phyloP scores from a whole-genome alignment of 768 basidiomycete genomes.

The Boletus eberwhitei region DNA sequence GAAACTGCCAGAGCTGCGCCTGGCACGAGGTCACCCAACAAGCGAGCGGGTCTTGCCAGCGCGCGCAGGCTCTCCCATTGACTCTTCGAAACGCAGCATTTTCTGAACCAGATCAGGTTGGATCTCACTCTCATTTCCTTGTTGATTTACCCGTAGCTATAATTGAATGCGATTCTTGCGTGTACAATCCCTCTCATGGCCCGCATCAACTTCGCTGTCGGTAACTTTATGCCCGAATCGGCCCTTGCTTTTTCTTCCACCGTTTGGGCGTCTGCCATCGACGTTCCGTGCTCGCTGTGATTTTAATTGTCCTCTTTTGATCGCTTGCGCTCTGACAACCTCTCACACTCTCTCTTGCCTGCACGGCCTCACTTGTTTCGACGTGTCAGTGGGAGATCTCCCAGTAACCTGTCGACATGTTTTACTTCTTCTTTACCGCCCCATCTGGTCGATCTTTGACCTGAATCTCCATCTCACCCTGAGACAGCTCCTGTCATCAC shows the following conservation, averaged over 20 bases:
- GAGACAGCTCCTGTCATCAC: conserved; percentile 23
- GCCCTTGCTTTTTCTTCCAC: conserved; percentile 7
- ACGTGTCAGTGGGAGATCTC: conserved; percentile 17
- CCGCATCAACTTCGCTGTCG: conserved; percentile 22
- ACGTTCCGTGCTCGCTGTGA: too few relatives aligned
- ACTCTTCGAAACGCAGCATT: conserved; percentile 17
- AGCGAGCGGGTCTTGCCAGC: conserved; percentile 23
- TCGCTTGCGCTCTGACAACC: conserved; percentile 5
- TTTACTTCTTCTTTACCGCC: conserved; percentile 12
- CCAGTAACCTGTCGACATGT: conserved; percentile 16
- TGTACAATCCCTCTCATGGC: conserved; percentile 16
- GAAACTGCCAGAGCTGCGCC: conserved; percentile 17
- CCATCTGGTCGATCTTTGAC: conserved; percentile 15
- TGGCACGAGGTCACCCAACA: conserved; percentile 24
- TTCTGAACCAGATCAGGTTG: conserved; percentile 14
- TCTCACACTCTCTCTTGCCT: too few relatives aligned
- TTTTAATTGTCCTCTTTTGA: too few relatives aligned
- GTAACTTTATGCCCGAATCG: conserved; percentile 25
- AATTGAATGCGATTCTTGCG: conserved; percentile 16
- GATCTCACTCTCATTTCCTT: conserved; percentile 25
- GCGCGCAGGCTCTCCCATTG: conserved; percentile 14
- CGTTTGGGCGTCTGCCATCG: too few relatives aligned
- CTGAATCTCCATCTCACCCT: conserved; percentile 20
- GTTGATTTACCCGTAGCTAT: conserved; percentile 27
- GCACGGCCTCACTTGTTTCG: too few relatives aligned